Evolutionary conservation across 345 rosid genomes (phyloP), one percentile per base, ranked within the genome.

Genomic region (Populus nigra): DNA sequence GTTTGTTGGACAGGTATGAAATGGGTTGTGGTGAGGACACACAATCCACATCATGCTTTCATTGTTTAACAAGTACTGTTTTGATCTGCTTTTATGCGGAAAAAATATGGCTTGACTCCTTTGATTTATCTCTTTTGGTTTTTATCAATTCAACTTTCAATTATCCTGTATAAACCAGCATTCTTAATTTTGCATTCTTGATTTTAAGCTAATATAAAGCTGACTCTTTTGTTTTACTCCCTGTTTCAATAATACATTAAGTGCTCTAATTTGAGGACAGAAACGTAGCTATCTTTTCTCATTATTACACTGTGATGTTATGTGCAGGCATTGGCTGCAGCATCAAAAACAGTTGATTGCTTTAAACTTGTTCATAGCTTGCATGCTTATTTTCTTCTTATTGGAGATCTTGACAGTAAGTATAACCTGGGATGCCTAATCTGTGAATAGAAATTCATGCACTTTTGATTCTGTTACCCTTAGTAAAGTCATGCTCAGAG

Each of bases 311-410:
- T 73, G 59, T 85, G 74, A 68, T 80, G 57, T 71, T 47, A 72
- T 74, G 61, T 84, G 81, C 91, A 94, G 98, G 98, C 98, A 72
- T 86, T 93, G 76, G 98, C 98, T 81, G 97, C 98, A 23, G 98
- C 98, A 39, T 93, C 93, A 73, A 96, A 96, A 89, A 96, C 98
- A 76, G 95, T 93, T 80, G 99, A 96, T 80, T 90, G 90, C 83
- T 91, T 90, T 62, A 96, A 96, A 86, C 76, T 87, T 83, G 95
- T 92, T 72, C 99, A 96, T 80, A 92, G 98, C 84, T 84, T 96
- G 81, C 99, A 96, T 80, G 87, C 88, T 75, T 93, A 90, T 85
- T 96, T 96, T 83, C 94, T 96, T 79, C 94, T 89, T 47, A 93
- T 88, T 74, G 99, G 99, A 73, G 99, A 96, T 85, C 65, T 90